Base-by-base conservation (phyloP, 2,329 filamentous ascomycete genomes). In the Tetracladium maxilliforme region DNA sequence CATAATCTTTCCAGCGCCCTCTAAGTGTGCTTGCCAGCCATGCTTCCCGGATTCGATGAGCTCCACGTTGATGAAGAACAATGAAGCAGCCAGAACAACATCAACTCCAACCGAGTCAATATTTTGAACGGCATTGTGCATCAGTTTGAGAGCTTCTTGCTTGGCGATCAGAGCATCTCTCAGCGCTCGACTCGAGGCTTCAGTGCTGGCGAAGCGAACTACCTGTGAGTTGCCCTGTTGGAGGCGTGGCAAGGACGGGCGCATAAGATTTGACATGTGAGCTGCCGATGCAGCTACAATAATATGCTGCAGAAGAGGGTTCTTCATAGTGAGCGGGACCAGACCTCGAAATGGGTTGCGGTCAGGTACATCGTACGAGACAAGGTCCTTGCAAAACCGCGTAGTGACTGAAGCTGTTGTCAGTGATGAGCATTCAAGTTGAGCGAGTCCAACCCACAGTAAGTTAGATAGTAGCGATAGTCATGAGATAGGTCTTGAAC, bases 51-150 rank as follows among this genome's bases (percentile, higher is more conserved):
- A 57, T 39, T 62, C 58, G 25, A 63, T 57, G 23, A 63, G 43
- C 40, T 64, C 55, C 24, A 63, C 45, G 31, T 62, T 59, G 42
- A 64, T 47, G 34, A 63, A 54, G 38, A 63, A 61, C 11, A 61
- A 43, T 4, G 58, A 54, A 0, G 58, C 53, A 2, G 58, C 53
- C 4, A 63, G 44, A 4, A 60, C 42, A 16, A 60, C 53, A n/a
- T 53, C 54, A 10, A 45, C 45, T 10, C 47, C 49, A 3, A 47
- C 43, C 4, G 45, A 41, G 7, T 49, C 43, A 7, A 56, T 42
- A 11, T 49, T 39, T 25, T 49, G 39, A 10, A 54, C 44, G 18
- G 15, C 13, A 15, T 23, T 23, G 14, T 16, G 22, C 22, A 23
- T 10, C 22, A 11, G 22, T 14, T 14, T 15, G 9, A 23, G 22